Percentiles rank a stretch among this genome's conserved stretches.
Conservation (phyloP, 2,329 filamentous ascomycete species). For the Colletotrichum higginsianum region DNA sequence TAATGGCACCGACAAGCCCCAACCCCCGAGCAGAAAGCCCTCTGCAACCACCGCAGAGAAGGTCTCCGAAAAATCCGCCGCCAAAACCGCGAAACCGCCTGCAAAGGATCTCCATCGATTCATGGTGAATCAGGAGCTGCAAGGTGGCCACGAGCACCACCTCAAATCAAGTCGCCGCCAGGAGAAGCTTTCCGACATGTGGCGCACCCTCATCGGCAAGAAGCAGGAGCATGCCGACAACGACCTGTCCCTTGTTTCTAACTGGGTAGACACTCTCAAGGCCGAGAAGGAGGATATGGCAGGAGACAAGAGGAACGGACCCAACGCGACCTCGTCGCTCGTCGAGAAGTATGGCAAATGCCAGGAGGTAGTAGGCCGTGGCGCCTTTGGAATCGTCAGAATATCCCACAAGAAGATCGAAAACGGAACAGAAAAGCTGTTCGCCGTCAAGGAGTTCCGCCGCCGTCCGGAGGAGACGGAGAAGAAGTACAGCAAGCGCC, state of each 20-base stretch:
- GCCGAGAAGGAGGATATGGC: conserved; percentile 81
- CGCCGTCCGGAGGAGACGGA: conserved; percentile 93
- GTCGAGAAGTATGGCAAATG: conserved; percentile 99
- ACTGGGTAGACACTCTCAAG: conserved; percentile 94
- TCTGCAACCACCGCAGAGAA: conserved; percentile 48
- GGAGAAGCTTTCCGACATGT: conserved; percentile 94
- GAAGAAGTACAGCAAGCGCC: conserved; percentile 97
- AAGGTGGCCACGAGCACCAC: conserved; percentile 87
- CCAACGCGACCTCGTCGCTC: conserved; percentile 82
- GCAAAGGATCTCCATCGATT: conserved; percentile 64
- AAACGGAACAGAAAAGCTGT: conserved; percentile 89
- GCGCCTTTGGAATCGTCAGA: conserved; percentile 96
- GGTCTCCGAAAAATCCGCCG: conserved; percentile 49
- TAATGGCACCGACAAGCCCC: conserved; percentile 56
- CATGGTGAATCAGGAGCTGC: conserved; percentile 62
- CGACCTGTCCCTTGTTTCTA: conserved; percentile 92
- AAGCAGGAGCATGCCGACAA: conserved; percentile 82
- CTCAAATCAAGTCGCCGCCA: conserved; percentile 92
- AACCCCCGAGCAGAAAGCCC: conserved; percentile 51
- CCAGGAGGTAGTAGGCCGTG: conserved; percentile 95
- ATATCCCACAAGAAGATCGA: conserved; percentile 97
- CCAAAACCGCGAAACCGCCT: conserved; percentile 54
- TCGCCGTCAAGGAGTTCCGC: conserved; percentile 98
- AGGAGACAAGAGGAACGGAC: conserved; percentile 82
- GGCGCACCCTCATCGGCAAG: conserved; percentile 87